Evolutionary conservation across 2,329 filamentous ascomycete genomes (phyloP).

Genomic region (Fusarium heterosporum): DNA sequence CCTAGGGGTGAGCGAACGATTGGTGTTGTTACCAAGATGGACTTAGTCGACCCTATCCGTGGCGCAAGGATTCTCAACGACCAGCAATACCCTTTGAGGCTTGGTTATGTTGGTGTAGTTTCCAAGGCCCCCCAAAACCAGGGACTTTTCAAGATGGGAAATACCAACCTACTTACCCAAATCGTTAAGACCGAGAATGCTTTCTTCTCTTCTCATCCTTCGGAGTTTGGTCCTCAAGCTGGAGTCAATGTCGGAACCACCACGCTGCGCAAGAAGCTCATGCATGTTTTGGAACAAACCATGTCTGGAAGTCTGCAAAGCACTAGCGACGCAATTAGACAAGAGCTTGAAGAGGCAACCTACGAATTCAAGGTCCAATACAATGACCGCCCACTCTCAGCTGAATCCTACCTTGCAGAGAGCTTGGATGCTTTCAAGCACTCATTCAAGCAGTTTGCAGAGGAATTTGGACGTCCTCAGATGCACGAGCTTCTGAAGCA

Average conservation of each 20-base stretch:
- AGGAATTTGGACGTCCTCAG: conserved; percentile 88
- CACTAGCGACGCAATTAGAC: conserved; percentile 91
- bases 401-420: conserved; percentile 96
- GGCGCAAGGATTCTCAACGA: conserved; percentile 85
- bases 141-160: conserved; percentile 85
- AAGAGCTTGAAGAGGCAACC: conserved; percentile 94
- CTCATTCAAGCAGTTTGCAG: conserved; percentile 93
- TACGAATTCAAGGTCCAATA: conserved; percentile 99
- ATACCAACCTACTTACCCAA: conserved; percentile 79
- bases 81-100: conserved; percentile 91
- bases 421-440: conserved; percentile 97
- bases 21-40: conserved; percentile 99
- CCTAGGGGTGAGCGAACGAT: conserved; percentile 96
- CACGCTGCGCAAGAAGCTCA: conserved; percentile 92
- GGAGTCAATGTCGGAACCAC: conserved; percentile 84
- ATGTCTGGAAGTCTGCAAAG: conserved; percentile 93
- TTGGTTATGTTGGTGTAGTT: conserved; percentile 96
- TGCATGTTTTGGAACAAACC: conserved; percentile 95
- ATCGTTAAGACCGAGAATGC: conserved; percentile 90
- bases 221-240: conserved; percentile 80
- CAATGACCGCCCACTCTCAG: conserved; percentile 93
- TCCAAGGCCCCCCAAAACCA: conserved; percentile 78
- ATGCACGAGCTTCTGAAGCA: conserved; percentile 90
- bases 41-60: conserved; percentile 86
- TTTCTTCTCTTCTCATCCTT: conserved; percentile 86